Evolutionary conservation across 163 green algal species (phyloP), one percentile per base, ranked within the genome.

Genomic region (Chlamydomonas reinhardtii): DNA sequence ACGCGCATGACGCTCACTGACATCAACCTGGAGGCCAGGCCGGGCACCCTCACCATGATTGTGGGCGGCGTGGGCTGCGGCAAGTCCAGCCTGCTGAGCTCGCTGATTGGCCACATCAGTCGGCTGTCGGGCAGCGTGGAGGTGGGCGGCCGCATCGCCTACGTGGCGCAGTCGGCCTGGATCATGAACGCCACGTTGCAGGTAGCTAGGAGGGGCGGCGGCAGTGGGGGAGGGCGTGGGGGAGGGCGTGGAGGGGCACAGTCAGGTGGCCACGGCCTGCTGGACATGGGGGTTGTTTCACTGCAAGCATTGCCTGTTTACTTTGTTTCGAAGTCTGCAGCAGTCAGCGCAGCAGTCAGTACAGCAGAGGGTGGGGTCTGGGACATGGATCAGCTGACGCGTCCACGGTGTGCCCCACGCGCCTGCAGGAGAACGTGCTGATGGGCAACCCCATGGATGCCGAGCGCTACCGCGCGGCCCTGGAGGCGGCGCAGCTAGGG

Each of bases 31-130:
- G 11, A 27, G 9, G 72, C 39, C 15, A 64, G 61, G 82, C 90
- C 88, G 32, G 90, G 90, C 35, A 88, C 64, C 11, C 84, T 94
- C 15, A 93, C 89, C 65, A 94, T 94, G 92, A 35, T 93, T 29
- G 94, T 97, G 71, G 95, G 95, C 32, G 83, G 90, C 34, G 95
- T 97, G 64, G 95, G 95, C 73, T 91, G 79, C 77, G 95, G 95
- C 66, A 98, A 98, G 91, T 91, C 78, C 15, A 93, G 74, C 72
- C 73, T 97, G 59, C 74, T 97, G 71, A 59, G 83, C 32, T 91
- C 93, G 25, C 75, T 96, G 29, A 85, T 96, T 34, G 92, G 92
- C 15, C 79, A 92, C 73, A 92, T 94, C n/a, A 66, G 17, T 0
- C 65, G 70, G 71, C 6, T 70, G 25, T n/a, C n/a, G 0, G 91